Evolutionary conservation across 169 alveolate genomes (phyloP), one percentile per base, ranked within the genome.

Genomic region (Plasmodium coatneyi): DNA sequence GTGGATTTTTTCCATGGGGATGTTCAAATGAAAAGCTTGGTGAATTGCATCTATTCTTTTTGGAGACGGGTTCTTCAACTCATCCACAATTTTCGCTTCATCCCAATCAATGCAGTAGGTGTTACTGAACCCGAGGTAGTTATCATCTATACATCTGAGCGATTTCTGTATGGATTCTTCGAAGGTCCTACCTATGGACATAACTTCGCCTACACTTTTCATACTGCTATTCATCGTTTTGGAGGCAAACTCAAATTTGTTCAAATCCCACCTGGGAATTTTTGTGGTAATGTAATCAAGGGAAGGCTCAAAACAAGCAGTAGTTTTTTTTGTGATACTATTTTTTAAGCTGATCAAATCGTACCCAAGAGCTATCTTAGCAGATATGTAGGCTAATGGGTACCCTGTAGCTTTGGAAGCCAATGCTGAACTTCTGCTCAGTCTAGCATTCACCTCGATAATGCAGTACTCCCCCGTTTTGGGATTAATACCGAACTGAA

Each of bases 371-470:
- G 98, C 98, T 54, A 97, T 92, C 92, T 97, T 97, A 5, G 99
- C 99, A 10, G 99, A 98, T 49, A 97, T 97, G 83, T 97, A 97
- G 1, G 99, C 99, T 49, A 97, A 93, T 0, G 99, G 99, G 74
- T 97, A 97, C 22, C 99, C 99, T 14, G 99, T 97, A 0, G 99
- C 99, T 94, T 97, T 97, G 30, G 98, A 96, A 0, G 99, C 99
- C 72, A 97, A 90, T 1, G 99, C 98, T 34, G 98, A 96, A 89
- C 98, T 96, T 79, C 99, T 96, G 34, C 98, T 96, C 79, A 97
- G 95, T 71, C 99, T 95, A 43, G 99, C 99, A 84, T 97, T 97
- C 86, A 97, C 97, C 95, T 97, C 99, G 32, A 97, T 97, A 86
- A 97, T 97, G 91, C 97, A 96, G 92, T 95, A 97, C 90, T 97